Conservation (phyloP, 2,329 filamentous ascomycete genomes). For the Trichoderma polysporum region DNA sequence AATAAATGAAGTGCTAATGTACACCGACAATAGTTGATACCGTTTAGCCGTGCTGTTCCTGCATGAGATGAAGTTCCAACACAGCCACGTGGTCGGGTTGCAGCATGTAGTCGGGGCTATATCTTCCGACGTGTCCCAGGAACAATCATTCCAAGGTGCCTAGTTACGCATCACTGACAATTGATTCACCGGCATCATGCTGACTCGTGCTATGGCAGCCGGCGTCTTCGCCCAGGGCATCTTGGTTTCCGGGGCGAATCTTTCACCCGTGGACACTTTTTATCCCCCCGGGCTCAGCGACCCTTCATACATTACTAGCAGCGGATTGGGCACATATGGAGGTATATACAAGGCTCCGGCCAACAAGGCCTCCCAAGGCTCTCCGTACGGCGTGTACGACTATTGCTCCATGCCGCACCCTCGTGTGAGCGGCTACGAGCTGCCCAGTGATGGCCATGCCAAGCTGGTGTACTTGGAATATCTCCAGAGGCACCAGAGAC, state of each 20-base stretch:
- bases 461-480: constrained; percentile 18
- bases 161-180: neutral
- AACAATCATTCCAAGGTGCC: neutral
- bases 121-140: neutral
- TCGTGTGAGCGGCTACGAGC: constrained; percentile 6
- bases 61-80: constrained; percentile 4
- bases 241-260: neutral
- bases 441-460: constrained; percentile 4
- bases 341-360: constrained; percentile 9
- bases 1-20: neutral
- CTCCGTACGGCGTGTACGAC: constrained; percentile 13
- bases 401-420: constrained; percentile 18
- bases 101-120: neutral
- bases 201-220: neutral
- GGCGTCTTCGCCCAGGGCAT: neutral
- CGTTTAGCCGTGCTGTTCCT: constrained; percentile 1
- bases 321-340: constrained; percentile 9
- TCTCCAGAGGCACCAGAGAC: constrained; percentile 15
- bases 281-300: constrained; percentile 8
- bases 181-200: neutral
- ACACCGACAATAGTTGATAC: neutral
- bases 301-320: constrained; percentile 13
- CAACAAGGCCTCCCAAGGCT: constrained; percentile 5
- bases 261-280: constrained; percentile 13
- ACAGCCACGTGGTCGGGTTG: constrained; percentile 9